These are phyloP conservation scores for Graphilbum ipis-grandicollis DNA, from an alignment of 2,329 filamentous ascomycete genomes.

Conservation along the genomic window DNA sequence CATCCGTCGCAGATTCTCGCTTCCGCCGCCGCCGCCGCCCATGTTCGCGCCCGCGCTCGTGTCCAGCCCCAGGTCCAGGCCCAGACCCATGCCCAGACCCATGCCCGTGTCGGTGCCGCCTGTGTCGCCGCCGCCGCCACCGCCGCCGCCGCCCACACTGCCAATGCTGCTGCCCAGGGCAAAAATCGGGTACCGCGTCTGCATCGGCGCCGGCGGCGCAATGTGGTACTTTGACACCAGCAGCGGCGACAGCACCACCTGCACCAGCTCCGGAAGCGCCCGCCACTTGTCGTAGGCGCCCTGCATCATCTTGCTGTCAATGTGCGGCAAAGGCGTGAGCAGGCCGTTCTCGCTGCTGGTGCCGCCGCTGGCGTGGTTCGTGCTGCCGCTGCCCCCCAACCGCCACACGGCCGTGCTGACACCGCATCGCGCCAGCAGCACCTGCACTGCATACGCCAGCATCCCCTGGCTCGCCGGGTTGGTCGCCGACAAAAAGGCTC, in stretches of 20 bases:
- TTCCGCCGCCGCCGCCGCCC: too few species aligned
- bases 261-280: constrained; percentile 55
- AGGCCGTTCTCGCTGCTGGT: constrained; percentile 16
- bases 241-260: constrained; percentile 77
- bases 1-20: too few species aligned
- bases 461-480: constrained; percentile 82
- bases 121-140: constrained; percentile 31
- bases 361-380: background rate
- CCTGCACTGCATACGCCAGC: constrained; percentile 87
- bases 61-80: too few species aligned
- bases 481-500: constrained; percentile 77
- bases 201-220: constrained; percentile 37
- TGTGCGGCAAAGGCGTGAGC: constrained; percentile 3
- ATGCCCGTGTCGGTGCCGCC: too few species aligned
- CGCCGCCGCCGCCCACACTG: too few species aligned
- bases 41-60: too few species aligned
- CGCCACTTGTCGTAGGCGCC: constrained; percentile 60
- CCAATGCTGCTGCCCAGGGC: constrained; percentile 13
- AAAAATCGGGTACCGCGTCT: constrained; percentile 64
- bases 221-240: constrained; percentile 69
- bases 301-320: constrained; percentile 24
- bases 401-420: constrained; percentile 38
- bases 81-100: too few species aligned
- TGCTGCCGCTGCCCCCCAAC: background rate
- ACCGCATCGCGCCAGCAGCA: constrained; percentile 62